phyloP scores from a whole-genome alignment of 1,284 basidiomycete species.

The Ganoderma lingzhi region DNA sequence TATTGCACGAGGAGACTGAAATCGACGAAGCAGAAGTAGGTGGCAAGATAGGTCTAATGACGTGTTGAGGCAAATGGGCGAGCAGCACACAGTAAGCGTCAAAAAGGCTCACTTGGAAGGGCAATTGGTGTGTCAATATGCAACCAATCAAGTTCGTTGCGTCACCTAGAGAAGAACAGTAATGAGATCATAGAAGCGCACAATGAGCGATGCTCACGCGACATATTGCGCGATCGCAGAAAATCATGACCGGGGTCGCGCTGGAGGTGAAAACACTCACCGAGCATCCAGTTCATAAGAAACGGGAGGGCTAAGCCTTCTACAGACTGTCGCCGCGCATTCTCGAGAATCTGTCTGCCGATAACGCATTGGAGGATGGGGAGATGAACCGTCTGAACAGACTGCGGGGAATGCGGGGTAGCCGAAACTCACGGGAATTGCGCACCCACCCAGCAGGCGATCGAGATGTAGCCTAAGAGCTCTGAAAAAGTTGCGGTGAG shows the following conservation, averaged over 20 bases:
- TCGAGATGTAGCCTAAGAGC: conserved; percentile 78
- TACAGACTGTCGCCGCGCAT: conserved; percentile 76
- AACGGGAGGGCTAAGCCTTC: conserved; percentile 92
- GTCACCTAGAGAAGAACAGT: conserved; percentile 71
- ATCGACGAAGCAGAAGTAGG: conserved; percentile 88
- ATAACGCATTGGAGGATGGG: conserved; percentile 13
- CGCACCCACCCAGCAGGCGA: conserved; percentile 90
- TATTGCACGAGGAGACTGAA: conserved; percentile 78
- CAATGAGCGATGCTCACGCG: conserved; percentile 23
- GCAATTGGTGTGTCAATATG: conserved; percentile 90
- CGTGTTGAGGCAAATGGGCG: conserved; percentile 7
- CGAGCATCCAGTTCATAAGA: conserved; percentile 89
- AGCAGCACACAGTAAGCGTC: conserved; percentile 1
- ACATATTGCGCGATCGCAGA: conserved; percentile 27
- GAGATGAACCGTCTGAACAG: conserved; percentile 18
- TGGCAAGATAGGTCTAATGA: conserved; percentile 83
- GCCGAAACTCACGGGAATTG: conserved; percentile 84
- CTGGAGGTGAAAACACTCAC: conserved; percentile 51
- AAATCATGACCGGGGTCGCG: conserved; percentile 19
- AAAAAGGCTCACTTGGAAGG: conserved; percentile 82
- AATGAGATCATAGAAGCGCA: conserved; percentile 10
- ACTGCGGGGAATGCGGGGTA: conserved; percentile 24
- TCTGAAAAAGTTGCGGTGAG: conserved; percentile 44
- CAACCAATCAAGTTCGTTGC: conserved; percentile 91
- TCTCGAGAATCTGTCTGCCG: conserved; percentile 82